Conservation (phyloP, 495 filamentous ascomycete genomes). For the Rusavskia elegans region DNA sequence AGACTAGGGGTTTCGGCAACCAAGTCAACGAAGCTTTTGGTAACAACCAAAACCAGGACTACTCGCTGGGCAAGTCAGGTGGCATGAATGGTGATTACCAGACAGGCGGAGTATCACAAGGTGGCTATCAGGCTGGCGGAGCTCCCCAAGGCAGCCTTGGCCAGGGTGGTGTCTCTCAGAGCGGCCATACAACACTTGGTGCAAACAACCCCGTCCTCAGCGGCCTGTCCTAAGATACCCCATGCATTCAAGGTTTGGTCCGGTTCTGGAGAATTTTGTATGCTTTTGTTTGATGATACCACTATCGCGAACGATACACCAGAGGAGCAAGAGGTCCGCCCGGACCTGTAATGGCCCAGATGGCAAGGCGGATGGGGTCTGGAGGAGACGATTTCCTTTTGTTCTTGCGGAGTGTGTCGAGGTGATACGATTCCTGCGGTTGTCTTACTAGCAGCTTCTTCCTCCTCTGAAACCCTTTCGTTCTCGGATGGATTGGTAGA, state of each 20-base stretch:
- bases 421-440: not conserved
- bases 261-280: constrained; percentile 4
- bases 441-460: not conserved
- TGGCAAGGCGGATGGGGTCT: constrained; percentile 9
- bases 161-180: not conserved
- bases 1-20: constrained; percentile 32
- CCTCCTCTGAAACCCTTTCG: not conserved
- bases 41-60: constrained; percentile 11
- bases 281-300: constrained; percentile 24
- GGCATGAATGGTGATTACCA: constrained; percentile 5
- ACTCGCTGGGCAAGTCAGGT: constrained; percentile 8
- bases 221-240: constrained; percentile 21
- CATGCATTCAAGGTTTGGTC: constrained; percentile 1
- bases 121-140: constrained; percentile 4
- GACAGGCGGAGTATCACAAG: not conserved
- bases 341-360: constrained; percentile 8
- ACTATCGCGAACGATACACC: constrained; percentile 18
- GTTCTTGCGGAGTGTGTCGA: not conserved
- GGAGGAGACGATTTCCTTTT: constrained; percentile 3
- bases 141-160: constrained; percentile 11
- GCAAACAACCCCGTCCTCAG: constrained; percentile 30
- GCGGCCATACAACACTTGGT: constrained; percentile 23
- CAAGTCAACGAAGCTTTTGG: constrained; percentile 39
- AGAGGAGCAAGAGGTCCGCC: not conserved
- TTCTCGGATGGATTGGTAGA: not conserved